Evolutionary conservation across 1,284 basidiomycete genomes (phyloP).

Genomic region (Earliella scabrosa): DNA sequence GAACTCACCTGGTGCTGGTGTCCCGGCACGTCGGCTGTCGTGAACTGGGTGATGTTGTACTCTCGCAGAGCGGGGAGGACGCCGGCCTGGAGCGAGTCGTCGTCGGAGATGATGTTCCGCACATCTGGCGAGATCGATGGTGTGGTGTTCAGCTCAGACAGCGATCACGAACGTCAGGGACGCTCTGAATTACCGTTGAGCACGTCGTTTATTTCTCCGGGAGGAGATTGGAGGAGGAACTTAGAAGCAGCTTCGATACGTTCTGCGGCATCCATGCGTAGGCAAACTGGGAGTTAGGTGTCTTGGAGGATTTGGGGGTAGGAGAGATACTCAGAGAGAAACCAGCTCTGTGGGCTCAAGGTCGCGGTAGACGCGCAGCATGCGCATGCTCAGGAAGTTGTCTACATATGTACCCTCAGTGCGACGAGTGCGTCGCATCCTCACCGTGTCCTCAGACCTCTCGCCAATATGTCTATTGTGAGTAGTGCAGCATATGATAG

Average conservation of each 20-base stretch:
- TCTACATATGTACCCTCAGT: too few relatives aligned
- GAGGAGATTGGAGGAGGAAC: conserved; percentile 89
- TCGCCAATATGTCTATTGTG: too few relatives aligned
- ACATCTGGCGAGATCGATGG: conserved; percentile 63
- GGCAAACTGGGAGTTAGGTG: too few relatives aligned
- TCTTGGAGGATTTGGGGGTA: too few relatives aligned
- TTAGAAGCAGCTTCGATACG: conserved; percentile 73
- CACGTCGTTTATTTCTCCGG: conserved; percentile 95
- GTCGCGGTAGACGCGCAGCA: too few relatives aligned
- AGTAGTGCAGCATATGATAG: too few relatives aligned
- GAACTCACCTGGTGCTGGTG: conserved; percentile 67
- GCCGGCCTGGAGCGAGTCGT: conserved; percentile 77
- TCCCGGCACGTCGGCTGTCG: conserved; percentile 80
- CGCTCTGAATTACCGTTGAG: conserved; percentile 66
- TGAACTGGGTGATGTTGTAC: conserved; percentile 88
- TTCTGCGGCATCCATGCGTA: conserved; percentile 67
- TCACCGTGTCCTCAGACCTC: too few relatives aligned
- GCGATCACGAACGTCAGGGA: neutral
- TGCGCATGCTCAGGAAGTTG: too few relatives aligned
- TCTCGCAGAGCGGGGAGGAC: conserved; percentile 77
- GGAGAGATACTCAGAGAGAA: too few relatives aligned
- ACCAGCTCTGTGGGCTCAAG: too few relatives aligned
- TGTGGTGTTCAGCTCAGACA: conserved; percentile 5
- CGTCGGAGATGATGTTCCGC: conserved; percentile 85
- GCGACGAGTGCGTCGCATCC: too few relatives aligned